These are phyloP conservation scores for Lachancea thermotolerans DNA, from an alignment of 805 yeast species.

Conservation along the genomic window DNA sequence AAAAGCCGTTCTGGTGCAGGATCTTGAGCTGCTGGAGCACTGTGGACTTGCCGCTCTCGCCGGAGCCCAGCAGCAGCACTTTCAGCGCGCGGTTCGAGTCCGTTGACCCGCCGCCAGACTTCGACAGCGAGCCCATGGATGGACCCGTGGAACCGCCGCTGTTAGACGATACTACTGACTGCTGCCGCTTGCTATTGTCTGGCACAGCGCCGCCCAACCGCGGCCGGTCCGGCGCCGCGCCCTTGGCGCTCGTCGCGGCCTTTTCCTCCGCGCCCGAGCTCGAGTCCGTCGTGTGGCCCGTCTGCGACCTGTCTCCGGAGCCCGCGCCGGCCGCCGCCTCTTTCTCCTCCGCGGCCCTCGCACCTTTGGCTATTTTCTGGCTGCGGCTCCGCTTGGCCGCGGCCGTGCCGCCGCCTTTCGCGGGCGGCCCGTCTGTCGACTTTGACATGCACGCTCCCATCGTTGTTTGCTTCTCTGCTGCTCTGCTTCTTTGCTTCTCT, in stretches of 20 bases:
- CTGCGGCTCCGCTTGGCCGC: not conserved
- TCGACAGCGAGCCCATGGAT: not conserved
- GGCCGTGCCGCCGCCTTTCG: not conserved
- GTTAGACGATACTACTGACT: constrained; percentile 4
- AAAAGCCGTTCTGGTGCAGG: constrained; percentile 31
- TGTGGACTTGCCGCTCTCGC: constrained; percentile 39
- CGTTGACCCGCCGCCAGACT: constrained; percentile 5
- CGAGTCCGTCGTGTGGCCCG: not conserved
- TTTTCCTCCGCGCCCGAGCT: not conserved
- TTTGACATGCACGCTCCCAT: constrained; percentile 6
- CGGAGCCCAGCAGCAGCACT: constrained; percentile 77
- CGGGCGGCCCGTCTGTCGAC: not conserved
- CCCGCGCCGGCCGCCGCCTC: not conserved
- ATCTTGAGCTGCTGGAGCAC: constrained; percentile 37
- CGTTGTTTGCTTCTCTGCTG: not conserved
- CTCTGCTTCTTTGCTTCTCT: not conserved
- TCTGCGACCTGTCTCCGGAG: not conserved
- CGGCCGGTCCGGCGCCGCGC: not conserved
- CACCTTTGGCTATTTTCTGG: not conserved
- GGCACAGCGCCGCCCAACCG: not conserved
- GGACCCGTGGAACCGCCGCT: constrained; percentile 5
- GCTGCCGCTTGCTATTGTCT: constrained; percentile 2
- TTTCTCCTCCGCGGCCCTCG: not conserved
- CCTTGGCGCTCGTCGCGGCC: not conserved
- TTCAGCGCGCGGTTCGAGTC: constrained; percentile 34